phyloP scores from a whole-genome alignment of 345 rosid genomes.

The Euphorbia lathyris region DNA sequence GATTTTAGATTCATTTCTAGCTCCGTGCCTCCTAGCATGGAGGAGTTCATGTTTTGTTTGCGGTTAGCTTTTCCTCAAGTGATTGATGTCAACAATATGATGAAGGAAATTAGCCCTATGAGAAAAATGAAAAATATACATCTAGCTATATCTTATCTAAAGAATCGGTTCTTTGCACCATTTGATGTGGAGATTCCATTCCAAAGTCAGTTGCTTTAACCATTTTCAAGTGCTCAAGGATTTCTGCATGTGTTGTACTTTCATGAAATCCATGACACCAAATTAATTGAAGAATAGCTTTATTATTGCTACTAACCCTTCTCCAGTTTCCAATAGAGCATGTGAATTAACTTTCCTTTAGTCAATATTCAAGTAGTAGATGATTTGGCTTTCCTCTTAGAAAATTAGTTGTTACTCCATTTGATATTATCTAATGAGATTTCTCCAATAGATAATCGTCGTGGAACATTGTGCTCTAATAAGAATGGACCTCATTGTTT shows the following conservation, averaged over 20 bases:
- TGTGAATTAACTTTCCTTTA: too few species aligned
- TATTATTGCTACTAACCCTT: too few species aligned
- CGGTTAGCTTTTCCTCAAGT: slow-evolving; percentile 53
- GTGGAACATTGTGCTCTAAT: neutral
- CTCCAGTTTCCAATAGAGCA: too few species aligned
- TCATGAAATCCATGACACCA: neutral
- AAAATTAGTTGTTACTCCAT: too few species aligned
- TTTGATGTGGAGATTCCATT: slow-evolving; percentile 59
- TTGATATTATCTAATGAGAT: too few species aligned
- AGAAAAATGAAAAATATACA: slow-evolving; percentile 45
- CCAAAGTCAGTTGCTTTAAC: slow-evolving; percentile 47
- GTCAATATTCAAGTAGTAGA: too few species aligned
- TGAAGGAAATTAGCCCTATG: slow-evolving; percentile 54
- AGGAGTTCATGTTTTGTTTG: slow-evolving; percentile 55
- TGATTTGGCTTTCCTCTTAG: too few species aligned
- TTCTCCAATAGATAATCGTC: neutral
- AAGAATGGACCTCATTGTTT: slow-evolving; percentile 9
- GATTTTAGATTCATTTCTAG: slow-evolving; percentile 73
- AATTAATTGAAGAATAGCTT: neutral
- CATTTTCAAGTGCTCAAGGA: neutral
- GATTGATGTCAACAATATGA: slow-evolving; percentile 63
- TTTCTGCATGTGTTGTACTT: neutral
- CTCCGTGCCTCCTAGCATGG: slow-evolving; percentile 64
- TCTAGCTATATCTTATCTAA: slow-evolving; percentile 49
- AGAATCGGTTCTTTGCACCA: slow-evolving; percentile 53